These are phyloP conservation scores for Coemansia sp. DNA, from an alignment of 192 early-diverging fungal species.

Conservation along the genomic window DNA sequence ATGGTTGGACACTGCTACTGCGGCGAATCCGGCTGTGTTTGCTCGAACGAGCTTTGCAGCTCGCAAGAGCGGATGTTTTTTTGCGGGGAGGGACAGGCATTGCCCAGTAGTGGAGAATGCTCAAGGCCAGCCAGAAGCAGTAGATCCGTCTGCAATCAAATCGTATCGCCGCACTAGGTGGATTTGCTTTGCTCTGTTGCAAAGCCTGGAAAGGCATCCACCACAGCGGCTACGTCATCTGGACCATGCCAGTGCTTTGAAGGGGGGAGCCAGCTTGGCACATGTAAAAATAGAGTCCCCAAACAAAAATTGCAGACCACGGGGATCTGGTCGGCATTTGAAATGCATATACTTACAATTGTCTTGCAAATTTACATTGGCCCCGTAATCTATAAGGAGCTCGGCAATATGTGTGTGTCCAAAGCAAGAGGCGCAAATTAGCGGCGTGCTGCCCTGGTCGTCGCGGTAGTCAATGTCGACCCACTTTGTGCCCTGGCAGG, in stretches of 20 bases:
- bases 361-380: constrained; percentile 74
- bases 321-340: background rate
- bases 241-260: too few relatives aligned
- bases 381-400: constrained; percentile 70
- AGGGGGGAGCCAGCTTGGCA: too few relatives aligned
- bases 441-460: constrained; percentile 80
- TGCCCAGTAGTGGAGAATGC: background rate
- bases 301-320: constrained; percentile 3
- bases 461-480: constrained; percentile 79
- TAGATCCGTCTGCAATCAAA: constrained; percentile 1
- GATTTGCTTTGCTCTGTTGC: too few relatives aligned
- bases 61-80: background rate
- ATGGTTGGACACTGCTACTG: too few relatives aligned
- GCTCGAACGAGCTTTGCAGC: too few relatives aligned
- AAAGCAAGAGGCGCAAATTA: constrained; percentile 89
- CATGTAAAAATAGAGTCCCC: constrained; percentile 5
- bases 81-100: constrained; percentile 2
- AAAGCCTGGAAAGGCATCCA: too few relatives aligned
- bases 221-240: too few relatives aligned
- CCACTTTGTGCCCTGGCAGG: constrained; percentile 54
- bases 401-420: constrained; percentile 71
- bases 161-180: background rate
- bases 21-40: too few relatives aligned
- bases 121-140: background rate
- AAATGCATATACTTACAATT: constrained; percentile 60